Evolutionary conservation across 106 monocot species (phyloP), one percentile per base, ranked within the genome.

Genomic region (Agapanthus africanus): DNA sequence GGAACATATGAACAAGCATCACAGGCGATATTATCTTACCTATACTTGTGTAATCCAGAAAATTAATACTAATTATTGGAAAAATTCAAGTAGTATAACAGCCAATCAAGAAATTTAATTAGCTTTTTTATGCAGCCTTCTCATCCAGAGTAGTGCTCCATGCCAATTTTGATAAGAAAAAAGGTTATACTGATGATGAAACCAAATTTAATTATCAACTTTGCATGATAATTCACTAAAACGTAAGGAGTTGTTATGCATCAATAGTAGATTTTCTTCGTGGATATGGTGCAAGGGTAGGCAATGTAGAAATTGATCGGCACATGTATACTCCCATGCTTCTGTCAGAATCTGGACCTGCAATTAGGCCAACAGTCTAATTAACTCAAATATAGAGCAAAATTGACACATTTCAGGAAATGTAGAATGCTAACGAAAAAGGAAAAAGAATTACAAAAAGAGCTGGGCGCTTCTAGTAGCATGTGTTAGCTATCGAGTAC

Each of bases 231-330:
- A 54, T 13, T 23, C 22, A 54, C 0, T 26, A 32, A 33, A n/a
- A 59, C n/a, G 33, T n/a, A 59, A 33, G 5, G 16, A 33, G 30
- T 33, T 4, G 13, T 32, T 16, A 59, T 34, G 59, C 59, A 59
- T 66, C 14, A 25, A 39, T n/a, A 74, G 14, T 21, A 30, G 35
- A 21, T 18, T n/a, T 60, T 51, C 30, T 36, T 65, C 31, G 31
- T 71, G 94, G 94, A 97, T 97, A 97, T 97, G 97, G 72, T 92
- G 97, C 35, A 97, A 80, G 3, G 97, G 97, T 64, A 97, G 70
- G 71, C 92, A 97, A 71, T 92, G 73, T 50, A 97, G 80, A 75
- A 92, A 84, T 50, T 78, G 89, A 70, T 97, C 97, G 2, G 78
- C 31, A 67, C 49, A 65, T 59, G 72, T 78, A 74, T 92, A 97